phyloP scores from a whole-genome alignment of 805 yeast species.

The Saturnispora saitoi region DNA sequence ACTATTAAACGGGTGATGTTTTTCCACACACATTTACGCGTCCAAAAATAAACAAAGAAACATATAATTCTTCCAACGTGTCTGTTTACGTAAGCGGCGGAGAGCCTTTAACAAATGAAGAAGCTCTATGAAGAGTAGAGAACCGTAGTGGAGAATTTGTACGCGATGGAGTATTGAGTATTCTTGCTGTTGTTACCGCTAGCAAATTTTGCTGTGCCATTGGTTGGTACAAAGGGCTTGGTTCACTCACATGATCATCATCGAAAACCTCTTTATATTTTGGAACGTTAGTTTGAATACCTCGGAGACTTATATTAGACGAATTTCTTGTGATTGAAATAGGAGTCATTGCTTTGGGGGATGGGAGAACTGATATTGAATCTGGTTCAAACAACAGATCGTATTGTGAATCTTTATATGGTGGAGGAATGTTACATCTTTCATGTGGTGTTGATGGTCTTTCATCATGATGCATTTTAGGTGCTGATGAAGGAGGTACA shows the following conservation, averaged over 20 bases:
- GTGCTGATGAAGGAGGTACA: not conserved
- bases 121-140: not conserved
- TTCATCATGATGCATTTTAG: not conserved
- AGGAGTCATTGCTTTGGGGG: constrained; percentile 1
- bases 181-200: not conserved
- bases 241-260: constrained; percentile 21
- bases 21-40: not conserved
- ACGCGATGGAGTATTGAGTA: not conserved
- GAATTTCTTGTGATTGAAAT: not conserved
- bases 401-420: constrained; percentile 19
- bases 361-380: not conserved
- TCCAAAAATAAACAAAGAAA: not conserved
- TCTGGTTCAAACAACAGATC: constrained; percentile 18
- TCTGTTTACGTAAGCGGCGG: not conserved
- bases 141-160: not conserved
- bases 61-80: not conserved
- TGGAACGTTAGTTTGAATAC: constrained; percentile 17
- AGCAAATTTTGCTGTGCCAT: not conserved
- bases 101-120: not conserved
- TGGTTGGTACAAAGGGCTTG: constrained; percentile 22
- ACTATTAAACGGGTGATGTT: not conserved
- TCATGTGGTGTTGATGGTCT: not conserved
- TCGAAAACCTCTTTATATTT: constrained; percentile 23
- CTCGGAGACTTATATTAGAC: not conserved
- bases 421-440: constrained; percentile 15